phyloP scores from a whole-genome alignment of 768 basidiomycete genomes.

The Trametes punicea region DNA sequence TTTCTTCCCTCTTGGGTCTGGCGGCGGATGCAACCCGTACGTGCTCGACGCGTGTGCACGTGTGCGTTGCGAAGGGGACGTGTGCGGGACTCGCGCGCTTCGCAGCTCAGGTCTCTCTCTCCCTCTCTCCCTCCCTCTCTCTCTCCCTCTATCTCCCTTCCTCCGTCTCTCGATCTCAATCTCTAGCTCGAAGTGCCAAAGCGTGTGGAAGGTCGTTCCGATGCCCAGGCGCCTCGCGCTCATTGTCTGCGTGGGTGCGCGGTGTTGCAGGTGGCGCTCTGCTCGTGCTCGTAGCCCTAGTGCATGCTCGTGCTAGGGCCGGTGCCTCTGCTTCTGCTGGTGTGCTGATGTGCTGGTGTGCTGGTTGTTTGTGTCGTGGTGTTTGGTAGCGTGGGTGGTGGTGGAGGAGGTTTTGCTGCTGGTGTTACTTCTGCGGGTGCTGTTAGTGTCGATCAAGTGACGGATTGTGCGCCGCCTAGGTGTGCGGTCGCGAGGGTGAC shows the following conservation, averaged over 20 bases:
- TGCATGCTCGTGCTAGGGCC: neutral
- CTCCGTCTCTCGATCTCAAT: no score
- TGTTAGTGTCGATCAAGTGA: neutral
- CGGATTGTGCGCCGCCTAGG: conserved; percentile 3
- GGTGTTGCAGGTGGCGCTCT: neutral
- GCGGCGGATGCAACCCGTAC: neutral
- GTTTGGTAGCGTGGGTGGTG: neutral
- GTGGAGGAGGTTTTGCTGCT: neutral
- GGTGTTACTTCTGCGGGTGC: neutral
- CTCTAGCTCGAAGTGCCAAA: no score
- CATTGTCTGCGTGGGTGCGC: neutral
- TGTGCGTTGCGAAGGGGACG: neutral
- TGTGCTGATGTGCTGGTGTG: neutral
- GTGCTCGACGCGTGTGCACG: neutral
- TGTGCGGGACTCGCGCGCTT: neutral
- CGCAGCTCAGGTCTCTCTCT: neutral
- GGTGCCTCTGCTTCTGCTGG: neutral
- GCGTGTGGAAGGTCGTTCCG: no score
- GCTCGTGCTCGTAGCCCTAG: neutral
- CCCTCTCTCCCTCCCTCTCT: neutral
- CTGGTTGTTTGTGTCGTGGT: neutral
- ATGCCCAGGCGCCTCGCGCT: neutral
- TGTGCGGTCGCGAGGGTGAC: conserved; percentile 5
- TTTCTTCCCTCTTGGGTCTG: neutral
- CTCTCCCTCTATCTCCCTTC: no score